Base-by-base conservation (phyloP, 352 stramenopile species). In the Pythium phragmiticola region DNA sequence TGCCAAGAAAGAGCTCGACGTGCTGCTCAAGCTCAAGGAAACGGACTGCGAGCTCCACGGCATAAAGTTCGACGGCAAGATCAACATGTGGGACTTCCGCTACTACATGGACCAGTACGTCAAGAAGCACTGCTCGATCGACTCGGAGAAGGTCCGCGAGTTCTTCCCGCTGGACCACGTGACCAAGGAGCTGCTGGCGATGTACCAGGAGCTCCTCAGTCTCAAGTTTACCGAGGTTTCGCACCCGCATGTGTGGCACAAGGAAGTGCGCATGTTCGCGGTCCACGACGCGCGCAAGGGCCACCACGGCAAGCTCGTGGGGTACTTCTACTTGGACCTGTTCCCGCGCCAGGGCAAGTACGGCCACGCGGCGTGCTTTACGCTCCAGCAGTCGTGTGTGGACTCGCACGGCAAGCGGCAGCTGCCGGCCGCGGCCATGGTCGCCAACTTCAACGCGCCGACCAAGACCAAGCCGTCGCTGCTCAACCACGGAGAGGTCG, bases 1-100 rank as follows among this genome's bases (percentile, higher is more conserved):
- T 23, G 86, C 83, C 9, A 90, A 89, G 67, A 87, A 87, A 57
- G 82, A 95, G 58, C 45, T 92, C 14, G 72, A 91, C 52, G 52
- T 76, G 57, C 74, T 95, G 36, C 60, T 89, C 51, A 84, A 85
- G 75, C 74, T 92, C 19, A 92, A 92, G 67, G 69, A 88, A 70
- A 63, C 70, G 6, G 79, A 90, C 60, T 85, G 75, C 57, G 72
- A 87, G 48, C 58, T 58, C 19, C 76, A 86, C 30, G 72, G 55
- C 2, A 76, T 73, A 73, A 77, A 85, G 55, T 91, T 90, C 59
- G 86, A 94, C 63, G 87, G 84, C 49, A 89, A 92, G 65, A 74
- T 97, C 69, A 92, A 96, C 73, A 92, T 94, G 70, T 96, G 87
- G 84, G 90, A 97, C 74, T 92, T 90, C 52, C 77, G 76, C 19